Base-by-base conservation (phyloP, 805 yeast genomes). In the Zygosaccharomyces bailii region DNA sequence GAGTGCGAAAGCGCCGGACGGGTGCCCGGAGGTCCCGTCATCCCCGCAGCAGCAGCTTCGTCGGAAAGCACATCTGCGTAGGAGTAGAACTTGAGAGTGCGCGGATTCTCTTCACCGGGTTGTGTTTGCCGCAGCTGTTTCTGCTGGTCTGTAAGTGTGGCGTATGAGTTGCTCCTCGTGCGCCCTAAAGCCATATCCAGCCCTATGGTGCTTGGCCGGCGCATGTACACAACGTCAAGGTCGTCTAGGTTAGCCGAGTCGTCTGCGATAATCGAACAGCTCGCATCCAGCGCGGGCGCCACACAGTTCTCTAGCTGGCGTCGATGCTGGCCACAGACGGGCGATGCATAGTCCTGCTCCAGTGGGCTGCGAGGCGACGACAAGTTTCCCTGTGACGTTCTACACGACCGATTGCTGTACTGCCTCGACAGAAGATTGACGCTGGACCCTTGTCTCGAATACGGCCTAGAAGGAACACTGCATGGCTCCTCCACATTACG, bases 221-320 rank as follows among this genome's bases (percentile, higher is more conserved):
- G 68, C 27, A 82, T 69, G 54, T 81, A 80, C 13, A 86, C 79
- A 65, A 87, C 77, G 48, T 85, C 90, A 10, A 86, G 80, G 43
- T 76, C 74, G 52, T 84, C 83, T 48, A 88, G 73, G 55, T 83
- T 78, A 4, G 84, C 70, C 34, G 70, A 66, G 8, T 67, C 56
- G 54, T 80, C 80, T 10, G 81, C 76, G 34, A 80, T 72, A 29
- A 85, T 69, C 48, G 83, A 78, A 14, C 81, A 74, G 4, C 93
- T 77, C 6, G 95, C 87, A 55, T 86, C 95, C 53, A 87, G 69
- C 5, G 86, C 86, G 0, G 96, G 90, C 1, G 95, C 85, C 16
- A 87, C 85, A 53, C 66, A 77, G 63, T 88, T 85, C 61, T 86
- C 86, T 29, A 66, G 54, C 11, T 71, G 68, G 65, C 72, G 66